These are phyloP conservation scores for Mycena alexandri DNA, from an alignment of 768 basidiomycete genomes.

Conservation along the genomic window DNA sequence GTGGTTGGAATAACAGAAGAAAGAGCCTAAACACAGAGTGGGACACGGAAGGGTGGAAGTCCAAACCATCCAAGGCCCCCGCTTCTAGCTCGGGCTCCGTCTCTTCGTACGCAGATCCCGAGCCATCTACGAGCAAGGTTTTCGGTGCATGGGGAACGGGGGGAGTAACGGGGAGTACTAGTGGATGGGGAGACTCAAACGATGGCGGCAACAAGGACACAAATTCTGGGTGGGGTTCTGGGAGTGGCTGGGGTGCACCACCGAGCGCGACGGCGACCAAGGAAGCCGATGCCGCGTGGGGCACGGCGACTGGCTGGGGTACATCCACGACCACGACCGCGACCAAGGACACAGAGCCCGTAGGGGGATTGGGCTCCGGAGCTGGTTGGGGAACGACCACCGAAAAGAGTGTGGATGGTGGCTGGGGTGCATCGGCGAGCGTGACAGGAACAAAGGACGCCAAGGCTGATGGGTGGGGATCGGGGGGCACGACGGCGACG, in stretches of 20 bases:
- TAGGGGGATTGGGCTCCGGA: too few species aligned
- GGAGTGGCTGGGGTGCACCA: too few species aligned
- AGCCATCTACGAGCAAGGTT: slow-evolving; percentile 19
- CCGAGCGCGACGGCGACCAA: too few species aligned
- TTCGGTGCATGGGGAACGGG: neutral
- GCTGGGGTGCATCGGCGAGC: neutral
- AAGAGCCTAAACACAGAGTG: slow-evolving; percentile 18
- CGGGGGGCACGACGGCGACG: neutral
- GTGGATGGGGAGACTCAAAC: slow-evolving; percentile 2
- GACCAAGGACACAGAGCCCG: too few species aligned
- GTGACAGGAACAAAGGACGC: neutral
- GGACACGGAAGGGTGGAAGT: slow-evolving; percentile 22
- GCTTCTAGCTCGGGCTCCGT: slow-evolving; percentile 11
- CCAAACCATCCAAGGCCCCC: slow-evolving; percentile 2
- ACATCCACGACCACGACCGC: too few species aligned
- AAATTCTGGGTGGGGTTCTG: too few species aligned
- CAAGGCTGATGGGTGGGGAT: neutral
- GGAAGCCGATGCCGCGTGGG: too few species aligned
- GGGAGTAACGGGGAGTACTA: too few species aligned
- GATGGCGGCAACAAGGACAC: too few species aligned
- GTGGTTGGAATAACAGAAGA: slow-evolving; percentile 17
- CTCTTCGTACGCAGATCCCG: slow-evolving; percentile 9
- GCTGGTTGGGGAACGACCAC: too few species aligned
- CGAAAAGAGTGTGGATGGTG: too few species aligned
- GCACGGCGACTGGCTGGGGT: too few species aligned